A percentile compares a stretch with the other conserved stretches of the same genome.
Evolutionary conservation across 805 yeast genomes (phyloP).

Genomic region (Wickerhamomyces alni): DNA sequence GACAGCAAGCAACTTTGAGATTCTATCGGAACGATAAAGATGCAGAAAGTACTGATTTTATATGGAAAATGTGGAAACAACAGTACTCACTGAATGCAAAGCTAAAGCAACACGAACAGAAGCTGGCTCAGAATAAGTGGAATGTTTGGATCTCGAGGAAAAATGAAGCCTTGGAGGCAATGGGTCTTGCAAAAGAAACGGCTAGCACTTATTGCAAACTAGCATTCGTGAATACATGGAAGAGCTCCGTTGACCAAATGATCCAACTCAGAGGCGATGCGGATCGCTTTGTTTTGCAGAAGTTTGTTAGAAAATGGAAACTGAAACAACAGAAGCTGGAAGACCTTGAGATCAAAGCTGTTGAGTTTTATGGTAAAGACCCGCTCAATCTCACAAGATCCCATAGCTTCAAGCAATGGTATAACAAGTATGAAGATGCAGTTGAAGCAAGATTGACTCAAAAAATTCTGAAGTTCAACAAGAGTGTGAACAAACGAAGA

Average conservation of each 20-base stretch:
- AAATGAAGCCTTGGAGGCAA: neutral
- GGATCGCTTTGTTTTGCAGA: conserved; percentile 17
- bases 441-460: conserved; percentile 2
- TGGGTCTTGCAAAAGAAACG: conserved; percentile 2
- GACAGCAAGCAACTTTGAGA: conserved; percentile 1
- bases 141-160: neutral
- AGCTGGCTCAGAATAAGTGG: neutral
- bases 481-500: neutral
- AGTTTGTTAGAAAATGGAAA: conserved; percentile 5
- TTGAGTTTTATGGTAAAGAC: conserved; percentile 1
- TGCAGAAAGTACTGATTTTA: neutral
- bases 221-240: conserved; percentile 18
- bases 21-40: neutral
- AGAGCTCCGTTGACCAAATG: neutral
- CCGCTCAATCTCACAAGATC: neutral
- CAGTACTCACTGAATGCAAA: neutral
- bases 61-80: conserved; percentile 9
- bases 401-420: conserved; percentile 8
- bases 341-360: conserved; percentile 1
- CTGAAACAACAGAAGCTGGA: neutral
- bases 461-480: conserved; percentile 1
- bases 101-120: conserved; percentile 3
- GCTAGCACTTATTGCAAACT: conserved; percentile 12
- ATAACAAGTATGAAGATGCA: conserved; percentile 1
- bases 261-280: neutral